Percentiles rank a stretch among this genome's conserved stretches.
These are phyloP conservation scores for Apiospora arundinis DNA, from an alignment of 2,329 filamentous ascomycete genomes.

Conservation along the genomic window DNA sequence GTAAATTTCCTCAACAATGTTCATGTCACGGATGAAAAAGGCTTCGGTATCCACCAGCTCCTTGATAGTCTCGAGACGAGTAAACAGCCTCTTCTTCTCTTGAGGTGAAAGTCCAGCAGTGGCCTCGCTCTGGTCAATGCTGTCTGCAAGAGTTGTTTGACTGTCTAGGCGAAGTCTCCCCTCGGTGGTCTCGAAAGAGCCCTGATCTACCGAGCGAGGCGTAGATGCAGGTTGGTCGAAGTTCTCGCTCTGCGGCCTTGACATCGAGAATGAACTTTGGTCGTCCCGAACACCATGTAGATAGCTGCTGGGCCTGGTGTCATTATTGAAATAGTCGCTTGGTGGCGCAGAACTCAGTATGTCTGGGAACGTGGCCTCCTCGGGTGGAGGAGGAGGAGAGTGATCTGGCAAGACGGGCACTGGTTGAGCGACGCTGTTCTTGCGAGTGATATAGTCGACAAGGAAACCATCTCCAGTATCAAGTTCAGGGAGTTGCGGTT, in stretches of 20 bases:
- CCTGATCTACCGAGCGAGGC: conserved; percentile 53
- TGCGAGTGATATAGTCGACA: conserved; percentile 52
- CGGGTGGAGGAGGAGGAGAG: conserved; percentile 57
- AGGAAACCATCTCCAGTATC: conserved; percentile 59
- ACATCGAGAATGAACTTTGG: conserved; percentile 50
- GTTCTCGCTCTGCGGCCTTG: conserved; percentile 53
- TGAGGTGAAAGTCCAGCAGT: conserved; percentile 51
- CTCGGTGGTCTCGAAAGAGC: conserved; percentile 52
- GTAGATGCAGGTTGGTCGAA: conserved; percentile 50
- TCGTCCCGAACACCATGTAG: conserved; percentile 49
- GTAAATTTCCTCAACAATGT: conserved; percentile 96
- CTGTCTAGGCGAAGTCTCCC: conserved; percentile 46
- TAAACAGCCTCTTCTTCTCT: conserved; percentile 74
- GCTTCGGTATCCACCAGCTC: conserved; percentile 94
- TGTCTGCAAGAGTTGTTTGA: conserved; percentile 43
- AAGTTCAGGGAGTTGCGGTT: conserved; percentile 55
- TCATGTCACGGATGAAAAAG: conserved; percentile 92
- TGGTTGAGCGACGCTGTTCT: conserved; percentile 30
- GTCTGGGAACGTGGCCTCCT: conserved; percentile 35
- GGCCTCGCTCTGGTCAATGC: conserved; percentile 40
- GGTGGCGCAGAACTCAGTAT: conserved; percentile 38
- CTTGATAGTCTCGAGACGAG: conserved; percentile 84
- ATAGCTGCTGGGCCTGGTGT: conserved; percentile 49
- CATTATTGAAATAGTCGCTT: conserved; percentile 47
- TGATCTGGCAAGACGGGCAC: conserved; percentile 52